Evolutionary conservation across 306 rosid genomes (phyloP).

Genomic region (Casuarina cunninghamiana): DNA sequence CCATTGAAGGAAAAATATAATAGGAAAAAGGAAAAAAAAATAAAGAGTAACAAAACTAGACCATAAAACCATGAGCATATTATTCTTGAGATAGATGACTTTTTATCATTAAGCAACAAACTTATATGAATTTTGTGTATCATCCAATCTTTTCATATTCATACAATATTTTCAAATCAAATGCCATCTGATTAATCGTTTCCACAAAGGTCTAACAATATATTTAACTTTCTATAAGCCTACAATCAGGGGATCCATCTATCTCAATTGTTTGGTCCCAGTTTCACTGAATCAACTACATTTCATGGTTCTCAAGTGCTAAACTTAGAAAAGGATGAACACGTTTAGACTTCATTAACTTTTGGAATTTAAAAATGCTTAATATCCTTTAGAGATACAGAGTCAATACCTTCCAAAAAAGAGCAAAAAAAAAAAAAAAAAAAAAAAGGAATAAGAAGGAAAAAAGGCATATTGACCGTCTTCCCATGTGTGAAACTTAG

Average conservation of each 20-base stretch:
- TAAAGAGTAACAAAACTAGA: slow-evolving; percentile 1
- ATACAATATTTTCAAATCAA: background rate
- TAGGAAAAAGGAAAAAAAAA: slow-evolving; percentile 2
- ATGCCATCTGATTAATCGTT: background rate
- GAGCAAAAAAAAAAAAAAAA: too few species aligned
- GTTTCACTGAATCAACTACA: background rate
- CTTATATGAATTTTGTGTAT: background rate
- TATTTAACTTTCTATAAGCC: background rate
- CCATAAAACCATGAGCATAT: slow-evolving; percentile 2
- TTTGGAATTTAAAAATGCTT: background rate
- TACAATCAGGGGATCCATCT: background rate
- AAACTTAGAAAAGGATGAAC: background rate
- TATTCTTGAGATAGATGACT: background rate
- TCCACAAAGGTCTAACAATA: background rate
- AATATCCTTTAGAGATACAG: background rate
- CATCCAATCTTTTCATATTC: background rate
- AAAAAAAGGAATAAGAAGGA: too few species aligned
- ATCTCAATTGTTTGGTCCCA: background rate
- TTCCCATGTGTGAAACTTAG: background rate
- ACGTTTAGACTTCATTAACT: too few species aligned
- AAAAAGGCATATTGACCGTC: background rate
- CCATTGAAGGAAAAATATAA: slow-evolving; percentile 22
- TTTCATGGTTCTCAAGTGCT: background rate
- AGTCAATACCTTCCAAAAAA: background rate
- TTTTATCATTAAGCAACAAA: background rate